Evolutionary conservation across 257 asterid species (phyloP).

Genomic region (Catharanthus roseus): DNA sequence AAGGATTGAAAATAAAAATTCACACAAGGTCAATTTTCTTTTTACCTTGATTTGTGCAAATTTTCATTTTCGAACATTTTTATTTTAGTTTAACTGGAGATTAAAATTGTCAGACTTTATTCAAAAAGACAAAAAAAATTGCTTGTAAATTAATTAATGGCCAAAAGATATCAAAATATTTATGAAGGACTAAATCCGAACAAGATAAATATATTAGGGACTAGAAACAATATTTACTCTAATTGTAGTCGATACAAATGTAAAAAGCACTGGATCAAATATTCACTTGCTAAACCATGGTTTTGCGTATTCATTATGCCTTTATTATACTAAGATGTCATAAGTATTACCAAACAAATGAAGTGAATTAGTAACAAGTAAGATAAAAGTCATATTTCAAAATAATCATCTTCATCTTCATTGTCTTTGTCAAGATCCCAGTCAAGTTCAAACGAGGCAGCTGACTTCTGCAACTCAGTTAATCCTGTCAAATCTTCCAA

Average conservation of each 20-base stretch:
- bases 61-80: too few relatives aligned
- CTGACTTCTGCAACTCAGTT: slow-evolving; percentile 78
- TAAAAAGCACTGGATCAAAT: neutral
- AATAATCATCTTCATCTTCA: slow-evolving; percentile 58
- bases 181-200: too few relatives aligned
- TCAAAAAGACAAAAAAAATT: too few relatives aligned
- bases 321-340: neutral
- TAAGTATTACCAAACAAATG: neutral
- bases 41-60: too few relatives aligned
- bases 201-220: too few relatives aligned
- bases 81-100: too few relatives aligned
- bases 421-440: slow-evolving; percentile 57
- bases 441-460: slow-evolving; percentile 53
- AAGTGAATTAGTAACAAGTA: neutral
- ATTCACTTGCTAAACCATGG: neutral
- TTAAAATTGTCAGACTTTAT: too few relatives aligned
- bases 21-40: too few relatives aligned
- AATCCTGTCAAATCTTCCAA: slow-evolving; percentile 88
- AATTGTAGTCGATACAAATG: neutral
- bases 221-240: too few relatives aligned
- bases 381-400: slow-evolving; percentile 37
- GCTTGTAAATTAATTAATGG: too few relatives aligned
- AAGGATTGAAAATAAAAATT: too few relatives aligned
- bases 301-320: neutral
- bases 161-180: too few relatives aligned